These are phyloP conservation scores for Delphinella strobiligena DNA, from an alignment of 2,329 filamentous ascomycete species.

Conservation along the genomic window DNA sequence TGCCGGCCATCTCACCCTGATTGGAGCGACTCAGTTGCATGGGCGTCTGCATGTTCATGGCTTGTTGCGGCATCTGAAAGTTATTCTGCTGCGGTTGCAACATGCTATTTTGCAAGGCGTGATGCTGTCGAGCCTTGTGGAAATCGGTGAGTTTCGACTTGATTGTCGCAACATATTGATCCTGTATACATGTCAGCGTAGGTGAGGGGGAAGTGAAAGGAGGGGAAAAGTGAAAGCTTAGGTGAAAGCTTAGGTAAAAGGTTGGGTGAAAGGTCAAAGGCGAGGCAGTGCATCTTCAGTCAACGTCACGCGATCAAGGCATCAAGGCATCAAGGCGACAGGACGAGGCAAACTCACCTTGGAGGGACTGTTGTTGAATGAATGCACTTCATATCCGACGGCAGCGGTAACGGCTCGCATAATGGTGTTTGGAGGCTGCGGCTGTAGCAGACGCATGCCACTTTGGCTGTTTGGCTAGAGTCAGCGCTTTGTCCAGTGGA, in stretches of 20 bases:
- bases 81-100: slow-evolving; percentile 7
- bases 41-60: slow-evolving; percentile 24
- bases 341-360: slow-evolving; percentile 3
- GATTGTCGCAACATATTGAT: slow-evolving; percentile 9
- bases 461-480: slow-evolving; percentile 8
- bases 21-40: slow-evolving; percentile 24
- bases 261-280: neutral
- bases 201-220: neutral
- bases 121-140: slow-evolving; percentile 4
- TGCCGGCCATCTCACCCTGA: slow-evolving; percentile 28
- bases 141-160: slow-evolving; percentile 10
- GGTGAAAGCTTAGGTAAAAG: neutral
- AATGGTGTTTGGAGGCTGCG: slow-evolving; percentile 1
- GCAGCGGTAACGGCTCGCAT: slow-evolving; percentile 6
- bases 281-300: no score
- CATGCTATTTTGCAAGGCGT: slow-evolving; percentile 5
- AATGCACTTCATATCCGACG: slow-evolving; percentile 8
- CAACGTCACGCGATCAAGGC: no score
- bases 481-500: neutral
- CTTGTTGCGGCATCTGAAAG: slow-evolving; percentile 17
- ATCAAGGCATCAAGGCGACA: no score
- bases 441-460: slow-evolving; percentile 8
- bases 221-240: neutral
- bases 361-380: slow-evolving; percentile 4
- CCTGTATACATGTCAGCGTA: slow-evolving; percentile 4